Conservation (phyloP, 1,284 basidiomycete genomes). For the Tilletiopsis washingtonensis region DNA sequence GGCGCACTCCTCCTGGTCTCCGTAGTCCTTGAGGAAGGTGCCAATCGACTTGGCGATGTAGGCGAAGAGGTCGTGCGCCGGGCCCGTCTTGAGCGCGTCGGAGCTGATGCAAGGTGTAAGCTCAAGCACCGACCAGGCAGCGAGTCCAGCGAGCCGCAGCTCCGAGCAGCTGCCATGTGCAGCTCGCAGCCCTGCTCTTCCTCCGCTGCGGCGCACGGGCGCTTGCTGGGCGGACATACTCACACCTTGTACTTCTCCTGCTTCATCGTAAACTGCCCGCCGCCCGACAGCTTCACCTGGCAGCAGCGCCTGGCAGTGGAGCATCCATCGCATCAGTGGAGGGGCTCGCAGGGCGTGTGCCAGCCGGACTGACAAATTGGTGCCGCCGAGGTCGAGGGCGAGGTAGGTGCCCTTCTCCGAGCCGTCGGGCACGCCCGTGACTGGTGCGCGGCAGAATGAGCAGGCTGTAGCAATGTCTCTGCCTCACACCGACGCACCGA, state of each 20-base stretch:
- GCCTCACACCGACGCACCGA: constrained; percentile 8
- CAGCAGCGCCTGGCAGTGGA: constrained; percentile 62
- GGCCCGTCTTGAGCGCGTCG: constrained; percentile 38
- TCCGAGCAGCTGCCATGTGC: too few species aligned
- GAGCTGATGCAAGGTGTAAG: constrained; percentile 13
- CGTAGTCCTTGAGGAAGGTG: constrained; percentile 63
- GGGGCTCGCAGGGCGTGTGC: neutral
- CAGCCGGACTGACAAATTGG: constrained; percentile 22
- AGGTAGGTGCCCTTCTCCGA: constrained; percentile 40
- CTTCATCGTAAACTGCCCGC: constrained; percentile 76
- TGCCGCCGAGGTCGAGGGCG: constrained; percentile 41
- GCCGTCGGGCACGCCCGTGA: constrained; percentile 38
- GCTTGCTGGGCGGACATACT: constrained; percentile 68
- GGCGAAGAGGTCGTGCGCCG: constrained; percentile 49
- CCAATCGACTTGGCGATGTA: constrained; percentile 95
- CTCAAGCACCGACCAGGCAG: neutral
- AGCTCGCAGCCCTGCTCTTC: too few species aligned
- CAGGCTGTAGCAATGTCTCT: neutral
- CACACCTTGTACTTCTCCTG: constrained; percentile 43
- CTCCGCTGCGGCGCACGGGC: too few species aligned
- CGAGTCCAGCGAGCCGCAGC: neutral
- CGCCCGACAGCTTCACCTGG: constrained; percentile 78
- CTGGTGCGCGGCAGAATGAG: constrained; percentile 2
- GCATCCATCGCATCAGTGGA: neutral
- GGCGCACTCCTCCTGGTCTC: too few species aligned